phyloP scores from a whole-genome alignment of 2,329 filamentous ascomycete species.

The Fusarium torulosum region DNA sequence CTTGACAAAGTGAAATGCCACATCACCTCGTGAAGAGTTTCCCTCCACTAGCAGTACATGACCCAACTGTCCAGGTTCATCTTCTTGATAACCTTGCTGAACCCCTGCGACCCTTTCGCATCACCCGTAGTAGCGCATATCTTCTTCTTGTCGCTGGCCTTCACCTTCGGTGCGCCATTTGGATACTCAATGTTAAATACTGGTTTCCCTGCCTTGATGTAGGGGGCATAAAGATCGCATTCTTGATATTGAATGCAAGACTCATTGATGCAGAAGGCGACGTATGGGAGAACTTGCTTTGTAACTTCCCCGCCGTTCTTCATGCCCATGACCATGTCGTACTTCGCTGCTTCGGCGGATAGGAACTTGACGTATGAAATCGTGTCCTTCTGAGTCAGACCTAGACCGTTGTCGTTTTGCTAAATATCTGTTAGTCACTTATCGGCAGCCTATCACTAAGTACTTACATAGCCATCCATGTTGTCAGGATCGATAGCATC shows the following conservation, averaged over 20 bases:
- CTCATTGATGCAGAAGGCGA: slow-evolving; percentile 77
- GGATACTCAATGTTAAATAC: slow-evolving; percentile 66
- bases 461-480: slow-evolving; percentile 70
- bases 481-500: slow-evolving; percentile 79
- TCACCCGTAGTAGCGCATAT: slow-evolving; percentile 56
- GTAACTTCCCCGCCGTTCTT: slow-evolving; percentile 77
- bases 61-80: slow-evolving; percentile 72
- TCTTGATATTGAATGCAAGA: slow-evolving; percentile 72
- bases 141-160: slow-evolving; percentile 48
- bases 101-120: slow-evolving; percentile 59
- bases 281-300: slow-evolving; percentile 56
- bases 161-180: slow-evolving; percentile 57
- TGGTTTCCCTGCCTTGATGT: slow-evolving; percentile 56
- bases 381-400: slow-evolving; percentile 67
- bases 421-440: neutral
- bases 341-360: slow-evolving; percentile 62
- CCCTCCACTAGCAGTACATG: neutral
- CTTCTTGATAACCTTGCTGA: slow-evolving; percentile 75
- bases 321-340: slow-evolving; percentile 71
- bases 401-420: slow-evolving; percentile 71
- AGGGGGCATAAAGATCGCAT: slow-evolving; percentile 67
- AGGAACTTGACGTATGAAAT: slow-evolving; percentile 71
- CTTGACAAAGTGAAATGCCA: neutral
- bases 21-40: rapidly evolving
- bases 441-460: rapidly evolving